Evolutionary conservation across 306 rosid genomes (phyloP), one percentile per base, ranked within the genome.

Genomic region (Hippophae rhamnoides): DNA sequence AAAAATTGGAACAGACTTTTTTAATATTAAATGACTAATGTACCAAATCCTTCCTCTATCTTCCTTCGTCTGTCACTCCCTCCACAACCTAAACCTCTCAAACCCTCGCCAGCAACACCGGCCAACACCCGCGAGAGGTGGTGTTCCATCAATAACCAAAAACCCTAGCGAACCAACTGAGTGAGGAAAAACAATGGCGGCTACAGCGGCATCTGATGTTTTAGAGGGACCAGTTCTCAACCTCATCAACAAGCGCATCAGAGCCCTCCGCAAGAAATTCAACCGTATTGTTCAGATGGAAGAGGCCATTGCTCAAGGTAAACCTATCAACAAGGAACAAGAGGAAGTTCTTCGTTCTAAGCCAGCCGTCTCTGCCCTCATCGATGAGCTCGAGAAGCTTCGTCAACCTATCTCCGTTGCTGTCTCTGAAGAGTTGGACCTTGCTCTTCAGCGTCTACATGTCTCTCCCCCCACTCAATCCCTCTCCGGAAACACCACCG

Each of bases 301-400:
- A 43, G 97, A 93, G 26, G 68, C 89, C 0, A 55, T 84, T 8
- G 23, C 94, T 9, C 93, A 84, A 14, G 99, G 99, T 2, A 93
- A 86, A 41, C 58, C 47, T 1, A 74, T 93, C 59, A 88, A 86
- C 81, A 86, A 80, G 52, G 99, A 93, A 38, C 99, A 93, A 54
- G 83, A 86, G 43, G 95, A 86, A 6, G 81, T 84, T 49, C 94
- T 93, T 38, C 90, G 94, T 56, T 82, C 99, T 10, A 93, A 93
- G 51, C 74, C 99, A 56, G 61, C 74, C 12, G 78, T 88, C 42
- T 0, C 52, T 9, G 79, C 67, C 0, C 81, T 66, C 42, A 84
- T 93, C 74, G 99, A 93, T 38, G 99, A 93, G 67, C 78, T 93
- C 54, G 99, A 93, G 72, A 93, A 93, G 82, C 90, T 93, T 13